Base-by-base conservation (phyloP, 306 rosid genomes). In the Prunus armeniaca region DNA sequence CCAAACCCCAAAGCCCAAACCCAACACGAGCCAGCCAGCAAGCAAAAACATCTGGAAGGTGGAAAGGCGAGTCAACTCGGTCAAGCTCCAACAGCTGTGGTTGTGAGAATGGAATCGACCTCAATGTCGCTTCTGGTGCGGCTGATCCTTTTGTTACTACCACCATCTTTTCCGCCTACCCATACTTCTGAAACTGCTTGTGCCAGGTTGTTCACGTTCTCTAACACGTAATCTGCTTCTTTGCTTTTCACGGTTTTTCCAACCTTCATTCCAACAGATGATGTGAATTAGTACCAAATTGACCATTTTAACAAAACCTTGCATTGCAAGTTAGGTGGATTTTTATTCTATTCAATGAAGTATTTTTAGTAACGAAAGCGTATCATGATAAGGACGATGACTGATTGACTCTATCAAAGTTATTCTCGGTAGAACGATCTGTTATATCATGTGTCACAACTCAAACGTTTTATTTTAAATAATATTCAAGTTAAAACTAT, bases 211-310 rank as follows among this genome's bases (percentile, higher is more conserved):
- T 80, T 69, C 69, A 91, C 87, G 12, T 55, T 54, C 86, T 86
- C 94, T 72, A 91, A 65, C 0, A 38, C 87, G 41, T 90, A 91
- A 28, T 91, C 96, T 17, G 94, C 94, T 34, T 69, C 98, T 7
- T 84, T 79, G 70, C 79, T 84, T 68, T 94, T 87, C 69, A 79
- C 71, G 0, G 71, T 12, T 46, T 84, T 86, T 17, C 98, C 98
- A 73, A 91, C 91, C 98, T 94, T 69, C 45, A 27, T 4, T 28
- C 12, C 34, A 57, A 79, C 70, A 51, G 15, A 30, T 9, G 3
- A 63, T 6, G 45, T 2, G 32, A 4, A 14, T 46, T 12, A 9
- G 63, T 25, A 30, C 50, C 50, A 28, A 19, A 18, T 12, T 34
- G 9, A 52, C 28, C 50, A n/a, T 28, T 54, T 52, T 19, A 18